These are phyloP conservation scores for Cystobasidium onofrii DNA, from an alignment of 768 basidiomycete species.

Conservation along the genomic window DNA sequence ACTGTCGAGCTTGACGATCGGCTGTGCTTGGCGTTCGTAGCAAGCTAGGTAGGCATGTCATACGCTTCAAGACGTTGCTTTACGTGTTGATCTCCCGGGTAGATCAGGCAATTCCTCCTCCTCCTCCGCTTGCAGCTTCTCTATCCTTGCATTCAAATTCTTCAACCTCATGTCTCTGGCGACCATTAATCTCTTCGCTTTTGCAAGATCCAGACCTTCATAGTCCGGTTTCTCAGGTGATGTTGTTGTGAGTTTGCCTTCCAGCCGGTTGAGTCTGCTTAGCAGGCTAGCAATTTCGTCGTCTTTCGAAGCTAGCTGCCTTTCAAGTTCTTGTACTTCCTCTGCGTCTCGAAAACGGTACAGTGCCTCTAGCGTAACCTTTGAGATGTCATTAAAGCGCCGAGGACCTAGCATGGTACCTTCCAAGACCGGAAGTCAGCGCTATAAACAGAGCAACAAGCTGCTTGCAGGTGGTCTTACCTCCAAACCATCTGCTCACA, in stretches of 20 bases:
- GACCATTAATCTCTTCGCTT: constrained; percentile 4
- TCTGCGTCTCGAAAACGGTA: constrained; percentile 14
- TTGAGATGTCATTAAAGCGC: constrained; percentile 23
- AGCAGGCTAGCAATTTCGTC: constrained; percentile 1
- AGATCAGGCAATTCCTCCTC: constrained; percentile 25
- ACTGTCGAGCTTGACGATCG: too few relatives aligned
- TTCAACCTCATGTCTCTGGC: constrained; percentile 6
- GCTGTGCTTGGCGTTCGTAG: too few relatives aligned
- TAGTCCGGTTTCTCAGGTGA: not conserved
- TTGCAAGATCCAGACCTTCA: not conserved
- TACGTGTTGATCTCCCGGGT: not conserved
- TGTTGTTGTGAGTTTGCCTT: not conserved
- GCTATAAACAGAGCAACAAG: not conserved
- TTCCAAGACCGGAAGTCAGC: not conserved
- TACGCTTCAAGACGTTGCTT: not conserved
- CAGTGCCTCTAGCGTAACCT: constrained; percentile 7
- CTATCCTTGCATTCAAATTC: not conserved
- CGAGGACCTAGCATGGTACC: constrained; percentile 23
- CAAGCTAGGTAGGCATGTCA: too few relatives aligned
- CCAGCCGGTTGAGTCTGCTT: not conserved
- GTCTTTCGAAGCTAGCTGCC: not conserved
- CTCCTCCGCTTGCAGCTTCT: constrained; percentile 13
- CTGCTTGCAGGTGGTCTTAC: not conserved
- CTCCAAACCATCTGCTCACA: constrained; percentile 25
- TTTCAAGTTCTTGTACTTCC: not conserved